These are phyloP conservation scores for Fusarium succisae DNA, from an alignment of 2,329 filamentous ascomycete species.

Conservation along the genomic window DNA sequence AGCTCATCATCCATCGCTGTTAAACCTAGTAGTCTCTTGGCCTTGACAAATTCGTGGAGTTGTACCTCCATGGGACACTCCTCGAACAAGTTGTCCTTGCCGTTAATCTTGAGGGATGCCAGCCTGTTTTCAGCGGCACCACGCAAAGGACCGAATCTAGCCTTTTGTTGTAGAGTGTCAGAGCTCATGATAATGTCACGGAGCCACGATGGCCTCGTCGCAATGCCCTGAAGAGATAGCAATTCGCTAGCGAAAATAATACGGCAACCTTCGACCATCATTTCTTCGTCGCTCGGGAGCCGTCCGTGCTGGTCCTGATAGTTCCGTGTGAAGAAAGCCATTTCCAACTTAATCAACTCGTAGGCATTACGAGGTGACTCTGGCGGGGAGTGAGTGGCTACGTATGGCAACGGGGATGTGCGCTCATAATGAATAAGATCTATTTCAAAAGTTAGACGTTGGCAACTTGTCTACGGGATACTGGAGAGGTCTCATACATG, in stretches of 20 bases:
- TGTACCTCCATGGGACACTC: slow-evolving; percentile 64
- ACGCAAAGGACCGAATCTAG: slow-evolving; percentile 59
- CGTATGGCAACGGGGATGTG: slow-evolving; percentile 64
- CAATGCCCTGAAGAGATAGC: slow-evolving; percentile 52
- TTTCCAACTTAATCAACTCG: slow-evolving; percentile 67
- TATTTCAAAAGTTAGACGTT: slow-evolving; percentile 56
- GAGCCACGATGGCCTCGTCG: slow-evolving; percentile 61
- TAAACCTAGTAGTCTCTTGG: slow-evolving; percentile 63
- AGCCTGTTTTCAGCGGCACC: slow-evolving; percentile 58
- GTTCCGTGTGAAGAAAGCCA: slow-evolving; percentile 62
- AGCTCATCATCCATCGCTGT: slow-evolving; percentile 69
- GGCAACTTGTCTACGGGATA: slow-evolving; percentile 50
- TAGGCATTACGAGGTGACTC: slow-evolving; percentile 66
- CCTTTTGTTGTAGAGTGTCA: slow-evolving; percentile 53
- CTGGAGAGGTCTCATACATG: slow-evolving; percentile 61
- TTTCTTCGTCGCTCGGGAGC: slow-evolving; percentile 60
- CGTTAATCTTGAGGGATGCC: slow-evolving; percentile 63
- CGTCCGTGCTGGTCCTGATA: slow-evolving; percentile 53
- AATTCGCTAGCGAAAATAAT: slow-evolving; percentile 66
- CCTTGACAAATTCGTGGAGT: slow-evolving; percentile 63
- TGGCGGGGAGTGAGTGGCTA: slow-evolving; percentile 55
- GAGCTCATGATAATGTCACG: slow-evolving; percentile 66
- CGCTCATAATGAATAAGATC: slow-evolving; percentile 72
- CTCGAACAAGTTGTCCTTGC: slow-evolving; percentile 67
- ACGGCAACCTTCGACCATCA: slow-evolving; percentile 67